These are phyloP conservation scores for Sphaerulina vaccinii DNA, from an alignment of 2,329 filamentous ascomycete genomes.

Conservation along the genomic window DNA sequence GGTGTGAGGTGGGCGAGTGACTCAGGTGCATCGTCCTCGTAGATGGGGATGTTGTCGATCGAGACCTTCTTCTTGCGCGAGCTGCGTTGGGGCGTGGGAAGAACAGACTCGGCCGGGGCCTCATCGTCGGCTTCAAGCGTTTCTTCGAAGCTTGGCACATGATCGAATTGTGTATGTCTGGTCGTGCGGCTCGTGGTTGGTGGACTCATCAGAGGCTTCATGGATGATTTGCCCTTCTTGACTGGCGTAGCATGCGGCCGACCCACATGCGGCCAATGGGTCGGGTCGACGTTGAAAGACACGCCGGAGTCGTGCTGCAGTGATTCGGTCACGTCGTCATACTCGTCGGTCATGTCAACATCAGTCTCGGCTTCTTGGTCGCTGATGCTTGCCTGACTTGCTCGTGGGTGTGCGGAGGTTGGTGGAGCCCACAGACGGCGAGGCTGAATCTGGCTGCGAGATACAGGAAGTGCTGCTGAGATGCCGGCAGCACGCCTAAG, in stretches of 20 bases:
- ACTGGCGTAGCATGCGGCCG: conserved; percentile 21
- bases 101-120: background rate
- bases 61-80: conserved; percentile 33
- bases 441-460: conserved; percentile 69
- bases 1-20: conserved; percentile 10
- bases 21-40: conserved; percentile 31
- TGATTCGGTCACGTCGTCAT: conserved; percentile 12
- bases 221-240: conserved; percentile 16
- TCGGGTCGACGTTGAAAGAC: too few relatives aligned
- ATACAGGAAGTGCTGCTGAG: conserved; percentile 52
- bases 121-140: conserved; percentile 13
- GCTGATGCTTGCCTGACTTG: conserved; percentile 50
- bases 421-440: conserved; percentile 54
- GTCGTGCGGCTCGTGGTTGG: conserved; percentile 20
- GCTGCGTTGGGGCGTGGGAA: conserved; percentile 24
- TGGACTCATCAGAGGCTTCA: conserved; percentile 20
- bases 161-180: conserved; percentile 20
- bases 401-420: conserved; percentile 45
- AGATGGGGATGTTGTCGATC: conserved; percentile 23
- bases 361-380: conserved; percentile 59
- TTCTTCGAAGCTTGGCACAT: conserved; percentile 24
- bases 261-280: too few relatives aligned
- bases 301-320: conserved; percentile 3
- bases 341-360: conserved; percentile 40
- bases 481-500: conserved; percentile 41